Conservation (phyloP, 345 rosid genomes). For the Salix caprea region DNA sequence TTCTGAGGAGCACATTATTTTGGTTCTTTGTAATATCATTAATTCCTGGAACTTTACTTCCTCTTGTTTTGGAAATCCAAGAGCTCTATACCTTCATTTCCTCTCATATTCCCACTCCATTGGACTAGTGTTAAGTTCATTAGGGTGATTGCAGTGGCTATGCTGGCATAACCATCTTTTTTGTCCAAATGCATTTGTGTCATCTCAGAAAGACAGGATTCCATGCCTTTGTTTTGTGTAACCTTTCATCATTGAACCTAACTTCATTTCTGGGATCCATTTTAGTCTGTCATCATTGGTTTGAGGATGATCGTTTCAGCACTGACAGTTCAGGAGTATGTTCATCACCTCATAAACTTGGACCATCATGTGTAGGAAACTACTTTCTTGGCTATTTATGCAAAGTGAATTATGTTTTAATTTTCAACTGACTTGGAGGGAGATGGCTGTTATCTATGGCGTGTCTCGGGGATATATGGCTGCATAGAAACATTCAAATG, state of each 20-base stretch:
- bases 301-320: neutral
- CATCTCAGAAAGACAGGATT: neutral
- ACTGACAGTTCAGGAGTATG: neutral
- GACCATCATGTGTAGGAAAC: neutral
- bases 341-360: neutral
- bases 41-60: neutral
- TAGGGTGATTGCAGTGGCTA: neutral
- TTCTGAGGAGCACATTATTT: neutral
- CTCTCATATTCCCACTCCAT: too few relatives aligned
- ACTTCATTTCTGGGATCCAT: neutral
- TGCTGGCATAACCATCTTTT: neutral
- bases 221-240: neutral
- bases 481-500: neutral
- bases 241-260: neutral
- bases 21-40: neutral
- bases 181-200: neutral
- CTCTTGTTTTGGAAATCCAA: neutral
- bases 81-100: too few relatives aligned
- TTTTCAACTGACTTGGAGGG: neutral
- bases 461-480: neutral
- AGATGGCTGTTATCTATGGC: neutral
- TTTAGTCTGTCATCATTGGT: neutral
- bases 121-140: neutral
- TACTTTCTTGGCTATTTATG: neutral
- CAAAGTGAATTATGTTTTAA: neutral